Evolutionary conservation across 2,329 filamentous ascomycete species (phyloP), one percentile per base, ranked within the genome.

Genomic region (Fusarium longipes): DNA sequence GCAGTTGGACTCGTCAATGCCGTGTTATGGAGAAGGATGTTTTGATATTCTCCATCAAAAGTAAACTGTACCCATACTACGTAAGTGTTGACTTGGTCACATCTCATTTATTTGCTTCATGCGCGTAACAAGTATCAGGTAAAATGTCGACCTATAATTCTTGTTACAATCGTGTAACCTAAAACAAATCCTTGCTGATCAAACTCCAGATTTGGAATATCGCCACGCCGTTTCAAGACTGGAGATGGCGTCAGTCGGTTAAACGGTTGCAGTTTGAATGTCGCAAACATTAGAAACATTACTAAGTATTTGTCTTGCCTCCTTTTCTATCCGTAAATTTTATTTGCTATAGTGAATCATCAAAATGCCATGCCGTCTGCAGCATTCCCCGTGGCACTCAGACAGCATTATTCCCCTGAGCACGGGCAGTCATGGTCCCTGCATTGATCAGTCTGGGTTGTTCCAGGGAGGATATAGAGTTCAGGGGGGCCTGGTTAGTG

Each of bases 351-450:
- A 27, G 3, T 12, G 14, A 6, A 17, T 18, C 15, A 12, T 10
- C 10, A 30, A 33, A 52, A 35, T 32, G 49, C 20, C 32, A 60
- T 14, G 25, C 58, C 57, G 32, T 51, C 32, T 32, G 18, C 25
- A 27, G 27, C 35, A 51, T 62, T 53, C 59, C 51, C 62, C 48
- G 56, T 70, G 68, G 57, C 63, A 70, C 68, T 63, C 20, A 25
- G 55, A 27, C 52, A 49, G 17, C 25, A 38, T 14, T 11, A 55
- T 57, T 63, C 57, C 68, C 54, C 63, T 56, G 51, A 59, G 42
- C 33, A 20, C 38, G 27, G 18, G 36, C 43, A 60, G 45, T 62
- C 61, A 65, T 69, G 65, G 62, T 67, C 70, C 67, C 67, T 71
- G 70, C 53, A 33, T 59, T 59, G 33, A 38, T 27, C 40, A 29